Percentiles rank a stretch among this genome's conserved stretches.
These are phyloP conservation scores for Penicillium italicum DNA, from an alignment of 2,329 filamentous ascomycete species.

Conservation along the genomic window DNA sequence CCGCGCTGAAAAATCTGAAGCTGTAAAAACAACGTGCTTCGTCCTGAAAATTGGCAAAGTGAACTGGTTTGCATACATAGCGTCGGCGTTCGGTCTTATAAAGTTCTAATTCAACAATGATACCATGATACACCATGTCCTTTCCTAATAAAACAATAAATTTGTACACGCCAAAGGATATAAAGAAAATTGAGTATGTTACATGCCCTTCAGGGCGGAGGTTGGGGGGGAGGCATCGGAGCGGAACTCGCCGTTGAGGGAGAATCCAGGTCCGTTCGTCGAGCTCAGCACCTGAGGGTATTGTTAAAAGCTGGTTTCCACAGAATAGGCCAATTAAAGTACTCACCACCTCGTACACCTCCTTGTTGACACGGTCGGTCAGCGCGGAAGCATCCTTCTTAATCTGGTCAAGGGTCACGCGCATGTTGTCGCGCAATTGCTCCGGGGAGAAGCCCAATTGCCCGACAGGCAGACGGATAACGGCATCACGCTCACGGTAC, in stretches of 20 bases:
- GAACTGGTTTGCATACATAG: slow-evolving; percentile 34
- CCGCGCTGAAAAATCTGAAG: slow-evolving; percentile 50
- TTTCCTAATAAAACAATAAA: slow-evolving; percentile 42
- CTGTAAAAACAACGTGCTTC: slow-evolving; percentile 23
- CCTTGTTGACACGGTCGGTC: slow-evolving; percentile 64
- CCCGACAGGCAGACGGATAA: slow-evolving; percentile 84
- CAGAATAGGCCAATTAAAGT: background rate
- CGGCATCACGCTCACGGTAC: slow-evolving; percentile 81
- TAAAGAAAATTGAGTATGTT: slow-evolving; percentile 49
- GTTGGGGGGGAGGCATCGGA: slow-evolving; percentile 57
- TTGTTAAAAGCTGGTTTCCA: background rate
- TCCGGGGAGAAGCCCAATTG: slow-evolving; percentile 86
- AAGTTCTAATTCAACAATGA: slow-evolving; percentile 29
- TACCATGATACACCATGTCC: slow-evolving; percentile 43
- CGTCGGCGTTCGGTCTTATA: slow-evolving; percentile 43
- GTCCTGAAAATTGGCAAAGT: background rate
- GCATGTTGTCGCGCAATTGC: slow-evolving; percentile 80
- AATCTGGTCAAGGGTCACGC: slow-evolving; percentile 68
- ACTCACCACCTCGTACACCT: slow-evolving; percentile 67
- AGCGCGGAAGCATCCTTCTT: slow-evolving; percentile 71
- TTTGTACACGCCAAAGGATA: slow-evolving; percentile 37
- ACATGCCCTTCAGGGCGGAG: slow-evolving; percentile 44
- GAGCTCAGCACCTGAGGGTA: slow-evolving; percentile 67
- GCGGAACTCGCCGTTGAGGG: slow-evolving; percentile 74
- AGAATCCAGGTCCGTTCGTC: slow-evolving; percentile 81